Evolutionary conservation across 1,284 basidiomycete species (phyloP), one percentile per base, ranked within the genome.

Genomic region (Cystobasidium slooffiae): DNA sequence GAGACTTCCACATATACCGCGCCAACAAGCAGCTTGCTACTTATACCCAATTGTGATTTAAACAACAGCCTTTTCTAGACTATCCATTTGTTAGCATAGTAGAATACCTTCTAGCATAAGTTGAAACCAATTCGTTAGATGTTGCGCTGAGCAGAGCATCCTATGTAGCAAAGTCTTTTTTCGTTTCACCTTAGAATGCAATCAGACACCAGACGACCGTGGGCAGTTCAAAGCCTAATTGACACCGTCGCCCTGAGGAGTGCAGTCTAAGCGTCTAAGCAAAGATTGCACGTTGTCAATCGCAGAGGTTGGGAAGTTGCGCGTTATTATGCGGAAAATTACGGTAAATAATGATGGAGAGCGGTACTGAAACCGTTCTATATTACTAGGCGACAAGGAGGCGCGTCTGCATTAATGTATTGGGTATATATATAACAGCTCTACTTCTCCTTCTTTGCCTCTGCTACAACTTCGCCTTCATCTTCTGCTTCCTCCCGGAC

Each of bases 151-250:
- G 31, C 31, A 59, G 56, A 41, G 9, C 14, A 14, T 56, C 14
- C 16, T 12, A 59, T 59, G 56, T 59, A 59, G 56, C 56, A 59
- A 59, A 41, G 56, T 59, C 56, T 2, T 59, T 59, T 59, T 43
- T 43, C 20, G 37, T 59, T 49, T 49, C 14, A n/a, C 12, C 12
- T 12, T 49, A 49, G 46, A n/a, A 12, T 14, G n/a, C n/a, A 14
- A 14, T 3, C 1, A 49, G 46, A 49, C n/a, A 49, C 9, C 53
- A 7, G 16, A 55, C 37, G 53, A 31, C n/a, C n/a, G n/a, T n/a
- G n/a, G n/a, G n/a, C n/a, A n/a, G n/a, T n/a, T n/a, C n/a, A 22
- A n/a, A 6, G 6, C 51, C 18, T 52, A n/a, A 18, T 52, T 52
- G 6, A 52, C 51, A 24, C 22, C n/a, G n/a, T n/a, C n/a, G n/a